Conservation (phyloP, 495 filamentous ascomycete species). For the Venustampulla echinocandica region DNA sequence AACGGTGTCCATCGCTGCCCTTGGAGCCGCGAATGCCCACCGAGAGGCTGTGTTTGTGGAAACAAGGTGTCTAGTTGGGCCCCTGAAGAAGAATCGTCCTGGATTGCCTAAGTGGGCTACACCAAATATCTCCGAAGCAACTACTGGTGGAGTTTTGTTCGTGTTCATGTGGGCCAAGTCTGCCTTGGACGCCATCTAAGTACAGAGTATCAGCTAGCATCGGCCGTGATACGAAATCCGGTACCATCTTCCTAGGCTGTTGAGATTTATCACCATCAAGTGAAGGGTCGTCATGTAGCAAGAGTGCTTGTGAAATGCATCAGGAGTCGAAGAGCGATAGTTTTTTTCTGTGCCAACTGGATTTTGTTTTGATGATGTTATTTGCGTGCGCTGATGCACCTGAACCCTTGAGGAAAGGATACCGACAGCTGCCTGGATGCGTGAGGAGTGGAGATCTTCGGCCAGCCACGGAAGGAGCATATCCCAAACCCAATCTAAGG, state of each 20-base stretch:
- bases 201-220: not conserved
- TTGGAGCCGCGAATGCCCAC: not conserved
- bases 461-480: no score
- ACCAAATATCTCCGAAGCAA: not conserved
- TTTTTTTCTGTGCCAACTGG: no score
- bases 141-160: not conserved
- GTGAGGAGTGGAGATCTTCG: no score
- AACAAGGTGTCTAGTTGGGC: not conserved
- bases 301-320: not conserved
- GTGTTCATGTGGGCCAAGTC: not conserved
- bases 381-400: no score
- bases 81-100: not conserved
- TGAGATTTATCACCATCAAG: not conserved
- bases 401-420: no score
- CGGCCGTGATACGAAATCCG: not conserved
- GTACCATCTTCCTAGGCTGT: not conserved
- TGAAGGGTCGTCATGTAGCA: not conserved
- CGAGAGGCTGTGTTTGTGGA: not conserved
- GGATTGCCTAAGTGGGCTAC: not conserved
- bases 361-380: no score
- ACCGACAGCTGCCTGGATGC: no score
- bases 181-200: slow-evolving; percentile 3
- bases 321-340: not conserved
- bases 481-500: no score
- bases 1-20: not conserved